Conservation (phyloP, 345 rosid species). For the Trapa incisa region DNA sequence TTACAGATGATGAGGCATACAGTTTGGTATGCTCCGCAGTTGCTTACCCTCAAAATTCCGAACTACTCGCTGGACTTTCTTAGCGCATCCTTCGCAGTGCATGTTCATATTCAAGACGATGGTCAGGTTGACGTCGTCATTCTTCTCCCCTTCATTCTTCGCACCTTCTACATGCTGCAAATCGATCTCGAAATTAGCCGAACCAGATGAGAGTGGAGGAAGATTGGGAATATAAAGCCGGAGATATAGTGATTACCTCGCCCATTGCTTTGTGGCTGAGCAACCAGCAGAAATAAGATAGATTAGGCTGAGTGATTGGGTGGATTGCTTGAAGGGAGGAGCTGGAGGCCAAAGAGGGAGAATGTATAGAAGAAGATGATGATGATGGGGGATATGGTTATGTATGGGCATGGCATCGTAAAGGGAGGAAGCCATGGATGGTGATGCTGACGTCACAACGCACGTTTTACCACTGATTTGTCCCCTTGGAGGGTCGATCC, state of each 20-base stretch:
- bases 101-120: constrained; percentile 27
- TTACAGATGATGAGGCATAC: no score
- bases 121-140: constrained; percentile 8
- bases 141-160: constrained; percentile 12
- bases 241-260: constrained; percentile 11
- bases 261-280: constrained; percentile 14
- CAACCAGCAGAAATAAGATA: no score
- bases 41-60: constrained; percentile 39
- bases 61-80: constrained; percentile 32
- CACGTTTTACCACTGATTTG: background rate
- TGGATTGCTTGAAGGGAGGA: constrained; percentile 1
- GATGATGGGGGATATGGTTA: background rate
- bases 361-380: background rate
- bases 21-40: background rate
- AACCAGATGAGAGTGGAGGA: background rate
- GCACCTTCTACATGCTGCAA: constrained; percentile 2
- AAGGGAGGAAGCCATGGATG: no score
- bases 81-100: constrained; percentile 40
- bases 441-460: background rate
- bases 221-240: background rate
- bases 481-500: no score
- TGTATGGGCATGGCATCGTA: no score
- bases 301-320: background rate
- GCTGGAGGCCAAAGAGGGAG: constrained; percentile 5
- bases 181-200: background rate